Conservation (phyloP, 2,329 filamentous ascomycete genomes). For the Aspergillus jensenii region DNA sequence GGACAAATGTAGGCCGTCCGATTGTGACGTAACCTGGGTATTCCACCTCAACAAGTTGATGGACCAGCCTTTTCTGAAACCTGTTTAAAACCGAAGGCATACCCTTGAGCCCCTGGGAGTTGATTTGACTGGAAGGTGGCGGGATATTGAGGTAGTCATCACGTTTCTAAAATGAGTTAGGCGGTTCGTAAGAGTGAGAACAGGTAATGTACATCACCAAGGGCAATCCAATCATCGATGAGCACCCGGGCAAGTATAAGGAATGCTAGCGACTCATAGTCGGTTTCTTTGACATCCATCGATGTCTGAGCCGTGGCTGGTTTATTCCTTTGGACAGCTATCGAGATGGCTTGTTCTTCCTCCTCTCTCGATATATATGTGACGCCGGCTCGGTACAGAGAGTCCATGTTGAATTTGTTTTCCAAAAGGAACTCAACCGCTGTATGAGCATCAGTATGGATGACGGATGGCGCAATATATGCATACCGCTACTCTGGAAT, state of each 20-base stretch:
- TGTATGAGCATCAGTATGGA: slow-evolving; percentile 15
- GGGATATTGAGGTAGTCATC: slow-evolving; percentile 49
- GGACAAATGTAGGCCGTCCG: slow-evolving; percentile 39
- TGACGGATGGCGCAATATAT: background rate
- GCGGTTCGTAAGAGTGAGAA: background rate
- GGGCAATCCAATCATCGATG: slow-evolving; percentile 48
- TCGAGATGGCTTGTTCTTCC: slow-evolving; percentile 48
- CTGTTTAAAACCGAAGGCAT: slow-evolving; percentile 46
- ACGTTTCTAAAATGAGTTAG: slow-evolving; percentile 20
- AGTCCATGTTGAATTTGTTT: slow-evolving; percentile 59
- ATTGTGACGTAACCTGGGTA: slow-evolving; percentile 47
- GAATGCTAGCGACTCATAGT: slow-evolving; percentile 54
- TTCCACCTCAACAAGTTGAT: slow-evolving; percentile 65
- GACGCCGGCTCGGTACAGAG: slow-evolving; percentile 57
- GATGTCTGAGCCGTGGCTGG: slow-evolving; percentile 33
- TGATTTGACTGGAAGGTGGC: slow-evolving; percentile 23
- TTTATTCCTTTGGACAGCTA: slow-evolving; percentile 44
- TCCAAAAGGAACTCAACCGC: slow-evolving; percentile 62
- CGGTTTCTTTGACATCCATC: slow-evolving; percentile 53
- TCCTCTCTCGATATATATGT: slow-evolving; percentile 64
- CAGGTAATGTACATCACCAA: slow-evolving; percentile 20
- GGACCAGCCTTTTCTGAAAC: slow-evolving; percentile 65
- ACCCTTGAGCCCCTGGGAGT: slow-evolving; percentile 15
- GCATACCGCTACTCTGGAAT: slow-evolving; percentile 55
- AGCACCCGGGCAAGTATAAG: slow-evolving; percentile 46